Percentiles rank a stretch among this genome's conserved stretches.
Conservation (phyloP, 164 flowering plant species). For the Litsea cubeba region DNA sequence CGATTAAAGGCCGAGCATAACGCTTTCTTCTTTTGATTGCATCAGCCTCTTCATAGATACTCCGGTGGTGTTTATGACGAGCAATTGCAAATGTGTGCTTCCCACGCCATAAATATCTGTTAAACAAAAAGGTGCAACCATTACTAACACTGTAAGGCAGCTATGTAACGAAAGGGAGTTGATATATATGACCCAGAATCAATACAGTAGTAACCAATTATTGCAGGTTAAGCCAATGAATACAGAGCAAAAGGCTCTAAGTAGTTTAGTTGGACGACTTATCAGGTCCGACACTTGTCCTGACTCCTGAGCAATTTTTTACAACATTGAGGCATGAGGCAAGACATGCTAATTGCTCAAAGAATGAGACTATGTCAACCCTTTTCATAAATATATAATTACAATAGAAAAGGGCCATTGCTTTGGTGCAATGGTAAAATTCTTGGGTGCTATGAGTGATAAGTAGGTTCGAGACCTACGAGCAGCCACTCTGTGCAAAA, state of each 20-base stretch:
- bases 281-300: background rate
- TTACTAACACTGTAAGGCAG: background rate
- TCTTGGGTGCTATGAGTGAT: too few relatives aligned
- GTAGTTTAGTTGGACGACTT: background rate
- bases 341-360: too few relatives aligned
- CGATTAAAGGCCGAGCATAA: conserved; percentile 93
- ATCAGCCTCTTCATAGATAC: conserved; percentile 96
- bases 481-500: too few relatives aligned
- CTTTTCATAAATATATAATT: too few relatives aligned
- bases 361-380: too few relatives aligned
- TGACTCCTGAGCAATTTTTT: background rate
- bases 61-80: conserved; percentile 88
- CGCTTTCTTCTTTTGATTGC: conserved; percentile 92
- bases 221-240: background rate
- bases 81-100: conserved; percentile 94
- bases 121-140: conserved; percentile 9
- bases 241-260: background rate
- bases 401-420: too few relatives aligned
- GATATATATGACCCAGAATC: background rate
- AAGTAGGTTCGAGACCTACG: too few relatives aligned
- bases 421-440: too few relatives aligned
- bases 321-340: too few relatives aligned
- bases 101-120: conserved; percentile 95
- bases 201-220: background rate
- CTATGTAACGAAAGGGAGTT: background rate